A percentile compares a stretch with the other conserved stretches of the same genome.
Conservation (phyloP, 192 early-diverging fungal genomes). For the Funneliformis mosseae region DNA sequence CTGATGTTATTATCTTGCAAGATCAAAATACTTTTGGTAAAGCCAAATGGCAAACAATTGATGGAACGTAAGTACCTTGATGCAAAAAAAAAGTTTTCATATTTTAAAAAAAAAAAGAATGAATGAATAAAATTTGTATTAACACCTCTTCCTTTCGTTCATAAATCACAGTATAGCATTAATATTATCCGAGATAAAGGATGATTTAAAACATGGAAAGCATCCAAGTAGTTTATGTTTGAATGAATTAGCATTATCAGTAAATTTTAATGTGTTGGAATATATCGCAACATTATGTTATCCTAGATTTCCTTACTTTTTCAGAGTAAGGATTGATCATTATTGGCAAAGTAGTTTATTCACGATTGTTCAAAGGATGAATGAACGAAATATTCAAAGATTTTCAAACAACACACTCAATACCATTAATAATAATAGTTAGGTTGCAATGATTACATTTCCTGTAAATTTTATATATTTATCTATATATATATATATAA, state of each 20-base stretch:
- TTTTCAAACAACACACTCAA: slow-evolving; percentile 17
- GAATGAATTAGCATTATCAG: slow-evolving; percentile 33
- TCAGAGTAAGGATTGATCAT: slow-evolving; percentile 42
- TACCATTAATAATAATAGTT: neutral
- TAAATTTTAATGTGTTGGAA: slow-evolving; percentile 37
- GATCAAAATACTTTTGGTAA: slow-evolving; percentile 30
- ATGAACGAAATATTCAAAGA: slow-evolving; percentile 41
- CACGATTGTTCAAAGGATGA: slow-evolving; percentile 36
- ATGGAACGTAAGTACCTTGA: slow-evolving; percentile 41
- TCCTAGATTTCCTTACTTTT: slow-evolving; percentile 42
- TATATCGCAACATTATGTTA: slow-evolving; percentile 36
- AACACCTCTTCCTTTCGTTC: neutral
- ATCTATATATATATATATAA: too few species aligned
- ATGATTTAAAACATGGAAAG: neutral
- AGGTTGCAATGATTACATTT: too few species aligned
- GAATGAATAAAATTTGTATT: too few species aligned
- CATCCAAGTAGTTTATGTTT: slow-evolving; percentile 31
- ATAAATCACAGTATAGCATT: neutral
- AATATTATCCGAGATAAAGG: neutral
- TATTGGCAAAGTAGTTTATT: slow-evolving; percentile 48
- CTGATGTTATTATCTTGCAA: neutral
- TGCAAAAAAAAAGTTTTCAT: neutral
- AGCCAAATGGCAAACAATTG: slow-evolving; percentile 44
- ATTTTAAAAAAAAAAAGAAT: neutral
- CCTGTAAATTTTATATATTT: too few species aligned